A percentile compares a stretch with the other conserved stretches of the same genome.
These are phyloP conservation scores for Ceratocystiopsis brevicomis DNA, from an alignment of 2,329 filamentous ascomycete species.

Conservation along the genomic window DNA sequence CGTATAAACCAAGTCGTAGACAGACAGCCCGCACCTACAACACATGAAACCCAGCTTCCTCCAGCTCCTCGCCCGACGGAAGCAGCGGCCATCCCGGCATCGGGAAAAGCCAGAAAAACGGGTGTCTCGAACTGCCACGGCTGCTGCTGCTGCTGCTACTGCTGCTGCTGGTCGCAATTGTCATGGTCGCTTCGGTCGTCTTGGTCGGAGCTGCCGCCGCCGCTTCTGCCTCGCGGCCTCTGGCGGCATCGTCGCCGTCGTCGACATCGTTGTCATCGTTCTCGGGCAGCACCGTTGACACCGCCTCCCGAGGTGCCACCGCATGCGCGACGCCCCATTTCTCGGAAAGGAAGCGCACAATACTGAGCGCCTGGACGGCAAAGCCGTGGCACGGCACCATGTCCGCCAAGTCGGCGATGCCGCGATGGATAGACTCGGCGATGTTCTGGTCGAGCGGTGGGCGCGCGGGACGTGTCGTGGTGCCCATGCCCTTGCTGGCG, in stretches of 20 bases:
- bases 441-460: slow-evolving; percentile 19
- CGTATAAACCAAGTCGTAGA: too few relatives aligned
- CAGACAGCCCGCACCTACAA: slow-evolving; percentile 11
- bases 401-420: slow-evolving; percentile 37
- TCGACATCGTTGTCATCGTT: too few relatives aligned
- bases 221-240: background rate
- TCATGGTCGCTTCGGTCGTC: background rate
- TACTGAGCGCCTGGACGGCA: slow-evolving; percentile 40
- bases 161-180: slow-evolving; percentile 1
- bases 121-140: slow-evolving; percentile 24
- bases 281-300: too few relatives aligned
- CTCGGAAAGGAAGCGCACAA: slow-evolving; percentile 35
- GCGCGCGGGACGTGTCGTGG: background rate
- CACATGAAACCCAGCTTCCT: slow-evolving; percentile 32
- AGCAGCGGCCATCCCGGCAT: slow-evolving; percentile 39
- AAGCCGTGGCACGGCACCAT: slow-evolving; percentile 44
- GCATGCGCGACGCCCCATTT: slow-evolving; percentile 40
- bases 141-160: slow-evolving; percentile 3
- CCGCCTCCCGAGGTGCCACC: slow-evolving; percentile 16
- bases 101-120: slow-evolving; percentile 41
- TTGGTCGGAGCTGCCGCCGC: background rate
- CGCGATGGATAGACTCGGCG: slow-evolving; percentile 28
- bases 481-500: too few relatives aligned
- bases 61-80: slow-evolving; percentile 25
- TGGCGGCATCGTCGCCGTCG: too few relatives aligned